Evolutionary conservation across 2,329 filamentous ascomycete species (phyloP), one percentile per base, ranked within the genome.

Genomic region (Capronia epimyces): DNA sequence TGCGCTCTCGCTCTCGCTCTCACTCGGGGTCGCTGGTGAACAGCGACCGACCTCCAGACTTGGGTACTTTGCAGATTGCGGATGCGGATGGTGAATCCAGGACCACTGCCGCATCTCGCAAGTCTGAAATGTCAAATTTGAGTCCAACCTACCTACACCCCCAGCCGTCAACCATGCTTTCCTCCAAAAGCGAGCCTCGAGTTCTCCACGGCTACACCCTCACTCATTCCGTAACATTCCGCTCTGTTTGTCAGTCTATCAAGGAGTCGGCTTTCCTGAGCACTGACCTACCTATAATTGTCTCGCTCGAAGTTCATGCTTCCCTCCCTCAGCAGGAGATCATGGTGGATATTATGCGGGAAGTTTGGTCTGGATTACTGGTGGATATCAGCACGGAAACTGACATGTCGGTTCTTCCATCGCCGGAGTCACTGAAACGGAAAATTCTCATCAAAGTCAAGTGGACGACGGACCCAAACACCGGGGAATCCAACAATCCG

Each of bases 291-390:
- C 93, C 93, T 0, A 74, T 98, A 32, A 94, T 97, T 52, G 81
- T 97, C 58, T 95, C 89, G 66, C 76, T 97, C 4, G 93, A 98
- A 68, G 87, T 97, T 0, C 91, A 97, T 67, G 85, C 89, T 12
- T 81, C 84, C 54, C 72, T 78, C 1, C 81, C 87, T 46, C 91
- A 97, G 67, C 93, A 98, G 67, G 82, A 89, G 57, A 78, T 86
- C 44, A 96, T 97, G 87, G 90, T 95, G 9, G 80, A 87, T 49
- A 95, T 97, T 57, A 96, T 98, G 86, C 83, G 83, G 58, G 82
- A 95, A 60, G 85, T 87, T 57, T 98, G 90, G 89, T 79, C 78
- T 34, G 83, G 80, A 0, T 71, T 86, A 62, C 75, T 97, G 4
- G 75, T 96, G 9, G 83, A 88, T 71, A 31, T 76, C 70, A 74